Evolutionary conservation across 2,329 filamentous ascomycete species (phyloP).

Genomic region (Neonectria hederae): DNA sequence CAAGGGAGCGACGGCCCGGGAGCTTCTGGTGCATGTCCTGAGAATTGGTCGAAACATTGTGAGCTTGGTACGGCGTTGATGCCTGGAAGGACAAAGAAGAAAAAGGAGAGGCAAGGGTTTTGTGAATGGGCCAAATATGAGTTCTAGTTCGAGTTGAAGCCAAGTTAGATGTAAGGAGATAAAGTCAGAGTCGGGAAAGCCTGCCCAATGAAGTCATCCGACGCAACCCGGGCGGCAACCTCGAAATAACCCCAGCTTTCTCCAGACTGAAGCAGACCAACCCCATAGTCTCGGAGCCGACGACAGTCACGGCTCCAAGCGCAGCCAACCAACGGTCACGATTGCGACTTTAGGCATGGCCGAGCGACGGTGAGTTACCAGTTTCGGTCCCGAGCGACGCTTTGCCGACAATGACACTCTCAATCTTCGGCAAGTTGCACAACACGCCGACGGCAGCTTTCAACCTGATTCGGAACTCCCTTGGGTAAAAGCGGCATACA

Average conservation of each 20-base stretch:
- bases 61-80: constrained; percentile 9
- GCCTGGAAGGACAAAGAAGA: neutral
- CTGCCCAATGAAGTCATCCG: constrained; percentile 44
- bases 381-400: constrained; percentile 11
- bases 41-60: constrained; percentile 47
- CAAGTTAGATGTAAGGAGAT: constrained; percentile 23
- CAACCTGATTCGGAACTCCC: neutral
- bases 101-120: neutral
- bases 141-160: constrained; percentile 21
- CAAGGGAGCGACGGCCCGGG: constrained; percentile 37
- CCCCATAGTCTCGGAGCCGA: constrained; percentile 34
- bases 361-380: constrained; percentile 4
- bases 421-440: constrained; percentile 9
- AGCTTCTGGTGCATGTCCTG: constrained; percentile 41
- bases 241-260: constrained; percentile 38
- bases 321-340: constrained; percentile 17
- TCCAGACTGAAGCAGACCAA: constrained; percentile 19
- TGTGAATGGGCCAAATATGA: constrained; percentile 11
- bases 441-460: constrained; percentile 14
- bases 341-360: no score
- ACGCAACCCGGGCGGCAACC: constrained; percentile 41
- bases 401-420: constrained; percentile 5
- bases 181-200: constrained; percentile 34
- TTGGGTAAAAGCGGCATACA: constrained; percentile 15
- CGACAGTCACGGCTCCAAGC: constrained; percentile 13